Evolutionary conservation across 2,329 filamentous ascomycete genomes (phyloP), one percentile per base, ranked within the genome.

Genomic region (Geosmithia morbida): DNA sequence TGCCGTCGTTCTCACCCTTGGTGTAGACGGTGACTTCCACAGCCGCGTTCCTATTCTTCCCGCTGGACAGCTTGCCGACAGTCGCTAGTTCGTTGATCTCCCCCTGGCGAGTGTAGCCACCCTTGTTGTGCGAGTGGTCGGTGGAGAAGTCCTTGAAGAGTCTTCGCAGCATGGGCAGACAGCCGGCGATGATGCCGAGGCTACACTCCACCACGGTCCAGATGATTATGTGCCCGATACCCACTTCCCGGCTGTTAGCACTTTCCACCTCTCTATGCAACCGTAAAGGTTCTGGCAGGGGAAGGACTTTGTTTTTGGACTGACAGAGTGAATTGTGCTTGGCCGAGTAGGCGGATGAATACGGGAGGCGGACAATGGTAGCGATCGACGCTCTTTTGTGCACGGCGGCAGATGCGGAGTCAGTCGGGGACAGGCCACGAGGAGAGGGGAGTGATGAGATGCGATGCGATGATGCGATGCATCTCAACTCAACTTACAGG

Each of bases 171-270:
- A 55, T 55, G 7, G 56, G 54, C 42, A 57, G 50, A 16, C 51
- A 57, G 11, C 56, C 56, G 13, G 53, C 51, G 26, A 57, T 53
- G 48, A 57, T 55, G 14, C 55, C 55, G 18, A 57, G 30, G 30
- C 52, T 50, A 43, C 55, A 57, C 33, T 57, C 55, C 42, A 57
- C 44, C 3, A 57, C 51, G 2, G 56, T 57, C 37, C 52, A 50
- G 3, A 57, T 10, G 26, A 57, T 49, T 20, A 57, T 54, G 29
- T 55, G 52, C 11, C 50, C 55, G 19, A 56, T 49, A 14, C 46
- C 30, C 47, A 51, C 54, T 56, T 14, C 6, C 2, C 14, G 41
- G 5, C 6, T 4, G 20, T 48, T 5, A 49, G 43, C 16, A 7
- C 33, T 3, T 37, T 11, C 33, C 10, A n/a, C n/a, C 11, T 37